These are phyloP conservation scores for Leccinum barrowsii DNA, from an alignment of 768 basidiomycete species.

Conservation along the genomic window DNA sequence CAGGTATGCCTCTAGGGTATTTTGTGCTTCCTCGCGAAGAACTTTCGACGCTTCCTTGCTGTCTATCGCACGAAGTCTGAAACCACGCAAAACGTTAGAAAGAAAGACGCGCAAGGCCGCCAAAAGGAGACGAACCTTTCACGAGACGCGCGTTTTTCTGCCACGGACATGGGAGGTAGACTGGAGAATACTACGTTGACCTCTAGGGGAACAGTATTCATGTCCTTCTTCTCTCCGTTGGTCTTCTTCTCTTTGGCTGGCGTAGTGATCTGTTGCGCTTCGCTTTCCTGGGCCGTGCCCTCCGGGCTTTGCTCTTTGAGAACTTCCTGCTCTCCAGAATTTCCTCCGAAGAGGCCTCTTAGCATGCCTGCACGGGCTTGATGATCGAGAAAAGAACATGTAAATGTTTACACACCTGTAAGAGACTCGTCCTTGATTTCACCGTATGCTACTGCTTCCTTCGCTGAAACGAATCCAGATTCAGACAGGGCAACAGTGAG, in stretches of 20 bases:
- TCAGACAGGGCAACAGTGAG: conserved; percentile 81
- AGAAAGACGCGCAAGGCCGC: background rate
- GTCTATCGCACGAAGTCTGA: conserved; percentile 77
- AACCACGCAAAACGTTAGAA: conserved; percentile 4
- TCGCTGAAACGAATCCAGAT: conserved; percentile 79
- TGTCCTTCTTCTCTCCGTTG: conserved; percentile 36
- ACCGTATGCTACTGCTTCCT: conserved; percentile 74
- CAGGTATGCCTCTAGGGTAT: conserved; percentile 89
- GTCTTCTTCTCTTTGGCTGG: conserved; percentile 36
- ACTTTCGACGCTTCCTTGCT: conserved; percentile 70
- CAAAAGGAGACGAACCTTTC: conserved; percentile 42
- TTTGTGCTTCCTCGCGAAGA: conserved; percentile 84
- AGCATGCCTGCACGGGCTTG: conserved; percentile 58
- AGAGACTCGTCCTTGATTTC: conserved; percentile 81
- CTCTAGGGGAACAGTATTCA: conserved; percentile 63
- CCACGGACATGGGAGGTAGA: conserved; percentile 70
- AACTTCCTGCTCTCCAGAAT: conserved; percentile 35
- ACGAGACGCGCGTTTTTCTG: conserved; percentile 71
- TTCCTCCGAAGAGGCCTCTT: conserved; percentile 80
- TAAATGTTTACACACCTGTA: conserved; percentile 45
- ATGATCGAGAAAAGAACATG: conserved; percentile 7
- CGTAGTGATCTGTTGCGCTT: conserved; percentile 29
- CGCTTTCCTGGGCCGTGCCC: conserved; percentile 24
- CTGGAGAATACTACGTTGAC: conserved; percentile 58
- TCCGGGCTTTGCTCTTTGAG: conserved; percentile 28